Evolutionary conservation across 306 rosid species (phyloP), one percentile per base, ranked within the genome.

Genomic region (Cicer cuneatum): DNA sequence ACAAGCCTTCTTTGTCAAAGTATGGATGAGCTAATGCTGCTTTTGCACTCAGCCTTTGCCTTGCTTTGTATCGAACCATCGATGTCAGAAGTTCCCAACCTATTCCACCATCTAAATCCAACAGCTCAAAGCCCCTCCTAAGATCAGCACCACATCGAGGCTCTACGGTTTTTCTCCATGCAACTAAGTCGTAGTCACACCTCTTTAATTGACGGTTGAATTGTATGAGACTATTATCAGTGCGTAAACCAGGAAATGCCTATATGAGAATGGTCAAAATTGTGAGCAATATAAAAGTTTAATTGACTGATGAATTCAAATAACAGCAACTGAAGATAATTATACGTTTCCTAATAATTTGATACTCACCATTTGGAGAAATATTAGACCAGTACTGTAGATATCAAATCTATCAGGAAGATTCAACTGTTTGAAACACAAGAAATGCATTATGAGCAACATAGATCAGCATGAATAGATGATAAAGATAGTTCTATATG

Each of bases 61-160:
- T 73, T 74, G 99, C 92, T 79, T 87, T 88, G 84, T 83, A 92
- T 54, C 97, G 85, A 35, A 88, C 96, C 98, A 94, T 94, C 15
- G 96, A 91, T 11, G 87, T 94, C 61, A 91, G 74, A 38, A 94
- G 97, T 72, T 94, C 98, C 98, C 98, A 91, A 74, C 98, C 97
- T 12, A 83, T 83, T 72, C 97, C 97, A 41, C 91, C 98, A 80
- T 90, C 98, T 79, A 91, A 89, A 77, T 90, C 91, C 93, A 94
- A 73, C 80, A 94, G 66, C 79, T 94, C 95, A 60, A 94, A 94
- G 35, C 98, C 98, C 73, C 75, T 88, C 65, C 96, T 80, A 10
- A 94, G 80, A 1, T 94, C 98, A 13, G 84, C 21, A 14, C 85
- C 42, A 4, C 97, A 90, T 59, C 97, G 90, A 57, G 91, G 83